Evolutionary conservation across 2,329 filamentous ascomycete genomes (phyloP).

Genomic region (Aureobasidium sp.): DNA sequence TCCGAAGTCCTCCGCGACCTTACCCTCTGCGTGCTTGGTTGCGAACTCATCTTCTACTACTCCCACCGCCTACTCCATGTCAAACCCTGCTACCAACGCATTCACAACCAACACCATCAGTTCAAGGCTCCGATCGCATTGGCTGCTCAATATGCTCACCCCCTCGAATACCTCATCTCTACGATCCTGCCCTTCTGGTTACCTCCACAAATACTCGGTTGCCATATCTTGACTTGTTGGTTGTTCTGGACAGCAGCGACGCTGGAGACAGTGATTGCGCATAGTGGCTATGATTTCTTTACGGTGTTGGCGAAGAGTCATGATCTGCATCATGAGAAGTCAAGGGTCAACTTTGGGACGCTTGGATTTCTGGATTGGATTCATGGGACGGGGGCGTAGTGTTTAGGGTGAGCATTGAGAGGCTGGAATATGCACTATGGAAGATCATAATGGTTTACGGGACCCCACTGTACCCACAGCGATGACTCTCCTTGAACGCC

Average conservation of each 20-base stretch:
- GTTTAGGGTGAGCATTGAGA: too few species aligned
- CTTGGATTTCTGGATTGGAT: constrained; percentile 17
- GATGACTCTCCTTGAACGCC: too few species aligned
- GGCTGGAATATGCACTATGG: too few species aligned
- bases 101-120: constrained; percentile 22
- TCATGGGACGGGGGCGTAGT: constrained; percentile 12
- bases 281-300: constrained; percentile 22
- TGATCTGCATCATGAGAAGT: constrained; percentile 22
- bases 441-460: too few species aligned
- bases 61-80: constrained; percentile 15
- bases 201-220: constrained; percentile 4
- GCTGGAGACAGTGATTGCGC: constrained; percentile 16
- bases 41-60: constrained; percentile 23
- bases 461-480: too few species aligned
- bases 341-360: constrained; percentile 19
- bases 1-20: constrained; percentile 4
- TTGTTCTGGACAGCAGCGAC: constrained; percentile 11
- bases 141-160: constrained; percentile 21
- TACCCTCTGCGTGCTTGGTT: not conserved
- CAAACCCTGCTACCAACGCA: not conserved
- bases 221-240: constrained; percentile 5
- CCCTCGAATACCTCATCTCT: constrained; percentile 19
- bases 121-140: constrained; percentile 21
- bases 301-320: not conserved
- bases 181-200: constrained; percentile 18